These are phyloP conservation scores for Thraustochytrium striatum DNA, from an alignment of 352 stramenopile species.

Conservation along the genomic window DNA sequence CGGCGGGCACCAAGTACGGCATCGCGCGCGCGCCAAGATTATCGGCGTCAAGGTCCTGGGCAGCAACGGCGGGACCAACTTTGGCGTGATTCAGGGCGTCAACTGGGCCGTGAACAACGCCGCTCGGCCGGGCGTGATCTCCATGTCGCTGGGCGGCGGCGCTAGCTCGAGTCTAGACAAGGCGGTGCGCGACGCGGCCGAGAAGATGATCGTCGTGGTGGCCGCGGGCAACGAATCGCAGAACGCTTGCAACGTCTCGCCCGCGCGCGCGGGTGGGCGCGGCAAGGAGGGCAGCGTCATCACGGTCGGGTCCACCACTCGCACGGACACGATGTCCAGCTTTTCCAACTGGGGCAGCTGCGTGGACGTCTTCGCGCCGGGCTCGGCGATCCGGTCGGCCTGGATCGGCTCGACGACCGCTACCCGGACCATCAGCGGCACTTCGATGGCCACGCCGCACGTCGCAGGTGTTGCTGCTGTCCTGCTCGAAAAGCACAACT, in stretches of 20 bases:
- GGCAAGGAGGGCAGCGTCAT: background rate
- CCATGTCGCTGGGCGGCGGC: background rate
- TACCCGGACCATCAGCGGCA: conserved; percentile 33
- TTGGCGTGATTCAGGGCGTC: conserved; percentile 21
- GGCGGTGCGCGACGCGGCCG: background rate
- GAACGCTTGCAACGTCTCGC: background rate
- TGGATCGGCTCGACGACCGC: background rate
- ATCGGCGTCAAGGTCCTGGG: conserved; percentile 41
- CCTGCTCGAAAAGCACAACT: conserved; percentile 30
- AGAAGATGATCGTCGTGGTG: background rate
- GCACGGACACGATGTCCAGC: background rate
- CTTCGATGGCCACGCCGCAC: conserved; percentile 49
- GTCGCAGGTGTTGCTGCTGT: conserved; percentile 40
- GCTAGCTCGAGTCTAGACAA: conserved; percentile 17
- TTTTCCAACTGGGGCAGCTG: conserved; percentile 48
- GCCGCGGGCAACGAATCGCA: background rate
- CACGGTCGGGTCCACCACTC: conserved; percentile 34
- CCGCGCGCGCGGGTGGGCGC: background rate
- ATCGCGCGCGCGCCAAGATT: conserved; percentile 30
- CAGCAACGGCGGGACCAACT: conserved; percentile 11
- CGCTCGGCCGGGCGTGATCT: too few species aligned
- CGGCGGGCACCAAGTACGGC: conserved; percentile 18
- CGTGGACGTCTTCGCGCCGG: conserved; percentile 46
- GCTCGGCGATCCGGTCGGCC: conserved; percentile 24
- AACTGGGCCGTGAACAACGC: too few species aligned